These are phyloP conservation scores for button mushroom (Agaricus bisporus) DNA, from an alignment of 768 basidiomycete species.

Conservation along the genomic window DNA sequence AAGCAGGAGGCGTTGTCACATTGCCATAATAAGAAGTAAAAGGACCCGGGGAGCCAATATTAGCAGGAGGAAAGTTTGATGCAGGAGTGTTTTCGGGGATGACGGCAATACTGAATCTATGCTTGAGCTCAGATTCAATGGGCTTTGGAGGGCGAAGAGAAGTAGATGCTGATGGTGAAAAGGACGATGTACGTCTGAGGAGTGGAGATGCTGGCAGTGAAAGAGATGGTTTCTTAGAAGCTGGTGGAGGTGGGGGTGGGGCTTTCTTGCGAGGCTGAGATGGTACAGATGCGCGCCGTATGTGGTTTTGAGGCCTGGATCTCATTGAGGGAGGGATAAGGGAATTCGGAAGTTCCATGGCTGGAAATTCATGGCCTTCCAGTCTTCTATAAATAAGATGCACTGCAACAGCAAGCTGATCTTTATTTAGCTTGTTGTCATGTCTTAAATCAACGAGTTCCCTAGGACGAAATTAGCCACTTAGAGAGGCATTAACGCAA, in stretches of 20 bases:
- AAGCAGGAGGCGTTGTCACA: neutral
- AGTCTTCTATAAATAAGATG: constrained; percentile 27
- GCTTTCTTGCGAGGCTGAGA: constrained; percentile 9
- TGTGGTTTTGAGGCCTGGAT: constrained; percentile 12
- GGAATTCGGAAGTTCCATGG: constrained; percentile 22
- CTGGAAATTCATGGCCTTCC: constrained; percentile 26
- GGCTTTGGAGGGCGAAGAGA: neutral
- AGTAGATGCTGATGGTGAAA: constrained; percentile 1
- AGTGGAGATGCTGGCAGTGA: neutral
- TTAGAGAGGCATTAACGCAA: neutral
- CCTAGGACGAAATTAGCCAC: constrained; percentile 15
- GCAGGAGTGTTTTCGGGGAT: neutral
- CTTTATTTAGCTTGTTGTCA: constrained; percentile 28
- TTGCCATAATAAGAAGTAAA: neutral
- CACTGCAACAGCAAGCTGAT: constrained; percentile 32
- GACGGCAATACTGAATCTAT: constrained; percentile 2
- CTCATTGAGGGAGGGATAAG: constrained; percentile 25
- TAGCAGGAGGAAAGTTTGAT: neutral
- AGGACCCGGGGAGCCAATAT: neutral
- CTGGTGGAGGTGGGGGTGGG: constrained; percentile 9
- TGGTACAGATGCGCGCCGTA: constrained; percentile 10
- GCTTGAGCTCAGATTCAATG: neutral
- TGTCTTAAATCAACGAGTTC: constrained; percentile 27
- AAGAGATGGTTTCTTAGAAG: constrained; percentile 2
- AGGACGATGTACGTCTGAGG: neutral